These are phyloP conservation scores for Acanthamoeba healyi DNA, from an alignment of 208 protist species.

Conservation along the genomic window DNA sequence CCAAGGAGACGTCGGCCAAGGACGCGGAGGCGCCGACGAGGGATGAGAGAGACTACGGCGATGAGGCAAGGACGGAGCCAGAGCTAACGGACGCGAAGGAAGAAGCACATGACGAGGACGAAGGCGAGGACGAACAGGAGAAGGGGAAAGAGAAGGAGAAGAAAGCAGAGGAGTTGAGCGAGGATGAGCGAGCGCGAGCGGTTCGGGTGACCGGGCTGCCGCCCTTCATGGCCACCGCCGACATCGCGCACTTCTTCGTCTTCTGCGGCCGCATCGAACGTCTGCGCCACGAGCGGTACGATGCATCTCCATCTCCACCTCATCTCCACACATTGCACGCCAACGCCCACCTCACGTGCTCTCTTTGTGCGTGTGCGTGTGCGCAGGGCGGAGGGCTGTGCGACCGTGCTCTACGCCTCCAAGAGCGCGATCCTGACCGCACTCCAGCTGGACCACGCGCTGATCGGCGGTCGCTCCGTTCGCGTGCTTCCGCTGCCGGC, in stretches of 20 bases:
- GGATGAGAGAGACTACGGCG: not conserved
- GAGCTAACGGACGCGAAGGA: no score
- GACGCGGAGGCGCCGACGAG: no score
- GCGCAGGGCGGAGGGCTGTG: not conserved
- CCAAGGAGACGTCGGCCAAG: no score
- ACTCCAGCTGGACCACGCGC: not conserved
- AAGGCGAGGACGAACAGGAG: no score
- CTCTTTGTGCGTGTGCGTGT: not conserved
- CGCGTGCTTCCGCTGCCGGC: not conserved
- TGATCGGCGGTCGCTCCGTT: not conserved
- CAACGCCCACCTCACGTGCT: not conserved
- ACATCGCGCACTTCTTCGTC: slow-evolving; percentile 27
- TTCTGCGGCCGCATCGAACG: slow-evolving; percentile 14
- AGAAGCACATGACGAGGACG: not conserved
- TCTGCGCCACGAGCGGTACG: not conserved
- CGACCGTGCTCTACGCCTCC: not conserved
- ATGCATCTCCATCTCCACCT: not conserved
- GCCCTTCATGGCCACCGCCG: slow-evolving; percentile 16
- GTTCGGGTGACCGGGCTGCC: slow-evolving; percentile 15
- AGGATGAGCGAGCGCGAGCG: not conserved
- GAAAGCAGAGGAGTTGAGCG: not conserved
- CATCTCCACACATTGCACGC: no score
- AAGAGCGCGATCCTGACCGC: not conserved
- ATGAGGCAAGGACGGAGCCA: not conserved
- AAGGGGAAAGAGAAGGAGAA: not conserved